phyloP scores from a whole-genome alignment of 176 grass and related monocot species.

The Miscanthus lutarioriparius region DNA sequence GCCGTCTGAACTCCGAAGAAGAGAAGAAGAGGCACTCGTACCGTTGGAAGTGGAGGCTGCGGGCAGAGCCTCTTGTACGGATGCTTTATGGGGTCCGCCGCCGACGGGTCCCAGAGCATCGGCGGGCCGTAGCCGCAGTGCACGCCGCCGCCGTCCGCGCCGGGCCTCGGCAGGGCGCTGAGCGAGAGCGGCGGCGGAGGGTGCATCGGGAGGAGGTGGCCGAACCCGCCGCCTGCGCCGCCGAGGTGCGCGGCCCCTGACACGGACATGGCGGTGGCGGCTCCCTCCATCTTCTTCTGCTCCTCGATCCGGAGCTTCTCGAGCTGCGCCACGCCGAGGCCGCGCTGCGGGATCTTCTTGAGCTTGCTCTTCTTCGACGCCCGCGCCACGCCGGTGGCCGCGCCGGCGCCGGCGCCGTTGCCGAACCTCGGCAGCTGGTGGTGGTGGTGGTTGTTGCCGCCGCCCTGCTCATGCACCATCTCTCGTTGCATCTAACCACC shows the following conservation, averaged over 20 bases:
- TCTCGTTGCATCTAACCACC: slow-evolving; percentile 22
- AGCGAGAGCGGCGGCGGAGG: slow-evolving; percentile 5
- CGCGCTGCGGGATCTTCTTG: too few relatives aligned
- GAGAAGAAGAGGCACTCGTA: neutral
- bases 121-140: slow-evolving; percentile 35
- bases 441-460: neutral
- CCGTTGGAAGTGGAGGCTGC: slow-evolving; percentile 40
- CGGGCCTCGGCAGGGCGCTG: slow-evolving; percentile 30
- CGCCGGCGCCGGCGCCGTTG: too few relatives aligned
- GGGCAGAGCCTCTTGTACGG: slow-evolving; percentile 33
- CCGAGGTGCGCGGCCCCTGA: neutral
- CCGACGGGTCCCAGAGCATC: slow-evolving; percentile 40
- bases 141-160: slow-evolving; percentile 16
- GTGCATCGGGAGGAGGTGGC: slow-evolving; percentile 41
- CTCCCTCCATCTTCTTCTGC: slow-evolving; percentile 32
- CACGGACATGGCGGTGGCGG: neutral
- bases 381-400: too few relatives aligned
- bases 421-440: too few relatives aligned
- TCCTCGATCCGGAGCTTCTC: too few relatives aligned
- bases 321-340: too few relatives aligned
- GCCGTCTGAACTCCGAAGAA: neutral
- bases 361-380: too few relatives aligned
- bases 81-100: slow-evolving; percentile 37
- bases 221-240: neutral
- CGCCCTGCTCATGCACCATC: slow-evolving; percentile 59